Percentiles rank a stretch among this genome's conserved stretches.
Evolutionary conservation across 2,329 filamentous ascomycete genomes (phyloP).

Genomic region (Monilinia fructicola): DNA sequence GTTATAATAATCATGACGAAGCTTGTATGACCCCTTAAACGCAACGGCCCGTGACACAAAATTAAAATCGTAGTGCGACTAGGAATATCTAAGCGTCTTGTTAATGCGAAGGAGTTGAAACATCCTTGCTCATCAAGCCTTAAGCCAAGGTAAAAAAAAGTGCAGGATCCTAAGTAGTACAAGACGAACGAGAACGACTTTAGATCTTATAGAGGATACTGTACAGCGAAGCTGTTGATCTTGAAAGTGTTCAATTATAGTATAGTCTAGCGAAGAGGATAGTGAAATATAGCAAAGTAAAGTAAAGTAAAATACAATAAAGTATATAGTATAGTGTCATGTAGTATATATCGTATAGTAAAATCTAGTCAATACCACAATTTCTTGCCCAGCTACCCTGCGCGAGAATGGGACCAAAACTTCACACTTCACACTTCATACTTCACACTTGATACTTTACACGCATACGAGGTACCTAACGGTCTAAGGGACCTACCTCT

Average conservation of each 20-base stretch:
- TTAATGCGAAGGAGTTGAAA: conserved; percentile 15
- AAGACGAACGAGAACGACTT: neutral
- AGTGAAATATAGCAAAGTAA: too few relatives aligned
- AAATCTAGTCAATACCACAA: neutral
- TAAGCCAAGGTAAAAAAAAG: conserved; percentile 6
- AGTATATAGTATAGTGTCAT: too few relatives aligned
- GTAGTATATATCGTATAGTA: too few relatives aligned
- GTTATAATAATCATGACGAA: conserved; percentile 10
- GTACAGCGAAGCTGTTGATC: conserved; percentile 11
- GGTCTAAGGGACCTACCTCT: conserved; percentile 9
- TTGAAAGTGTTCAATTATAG: neutral
- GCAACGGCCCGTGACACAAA: conserved; percentile 23
- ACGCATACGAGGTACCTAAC: neutral
- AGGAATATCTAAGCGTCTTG: conserved; percentile 12
- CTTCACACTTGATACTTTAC: conserved; percentile 11
- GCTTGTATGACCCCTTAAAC: conserved; percentile 21
- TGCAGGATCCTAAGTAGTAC: neutral
- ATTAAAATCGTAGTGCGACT: conserved; percentile 14
- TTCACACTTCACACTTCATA: neutral
- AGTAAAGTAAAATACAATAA: too few relatives aligned
- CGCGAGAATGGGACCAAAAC: conserved; percentile 3
- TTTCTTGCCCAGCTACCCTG: neutral
- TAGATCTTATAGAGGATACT: conserved; percentile 10
- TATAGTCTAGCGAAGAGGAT: too few relatives aligned
- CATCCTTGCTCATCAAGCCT: conserved; percentile 11